These are phyloP conservation scores for Colletotrichum neosansevieriae DNA, from an alignment of 2,329 filamentous ascomycete species.

Conservation along the genomic window DNA sequence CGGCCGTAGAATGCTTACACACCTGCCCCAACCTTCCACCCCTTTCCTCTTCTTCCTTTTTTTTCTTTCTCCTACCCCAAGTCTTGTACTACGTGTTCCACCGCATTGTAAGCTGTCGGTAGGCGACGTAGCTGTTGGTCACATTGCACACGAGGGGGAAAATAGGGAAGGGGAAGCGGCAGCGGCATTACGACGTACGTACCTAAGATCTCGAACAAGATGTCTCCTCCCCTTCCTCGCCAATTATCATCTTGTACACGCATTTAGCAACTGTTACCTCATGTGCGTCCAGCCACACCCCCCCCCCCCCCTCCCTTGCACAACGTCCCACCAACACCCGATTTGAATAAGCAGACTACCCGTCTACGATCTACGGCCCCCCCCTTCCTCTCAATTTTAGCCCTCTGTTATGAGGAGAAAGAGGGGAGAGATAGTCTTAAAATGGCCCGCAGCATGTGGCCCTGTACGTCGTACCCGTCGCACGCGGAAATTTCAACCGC, in stretches of 20 bases:
- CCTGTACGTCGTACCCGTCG: background rate
- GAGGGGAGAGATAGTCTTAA: too few species aligned
- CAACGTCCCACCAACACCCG: conserved; percentile 34
- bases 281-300: background rate
- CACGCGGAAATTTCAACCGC: conserved; percentile 13
- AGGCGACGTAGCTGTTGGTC: conserved; percentile 7
- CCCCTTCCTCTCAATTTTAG: background rate
- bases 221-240: background rate
- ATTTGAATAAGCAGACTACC: conserved; percentile 40
- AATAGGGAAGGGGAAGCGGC: too few species aligned
- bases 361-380: conserved; percentile 34
- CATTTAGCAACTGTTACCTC: background rate
- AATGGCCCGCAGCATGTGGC: conserved; percentile 1
- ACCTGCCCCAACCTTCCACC: background rate
- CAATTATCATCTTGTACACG: background rate
- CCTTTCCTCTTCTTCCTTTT: background rate
- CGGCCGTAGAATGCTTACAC: conserved; percentile 2
- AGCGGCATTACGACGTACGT: background rate
- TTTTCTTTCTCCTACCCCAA: background rate
- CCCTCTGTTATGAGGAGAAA: background rate
- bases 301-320: too few species aligned
- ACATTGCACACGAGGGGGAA: background rate
- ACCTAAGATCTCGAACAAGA: too few species aligned
- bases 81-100: background rate
- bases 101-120: background rate